Percentiles rank a stretch among this genome's conserved stretches.
These are phyloP conservation scores for Auricularia cornea DNA, from an alignment of 768 basidiomycete genomes.

Conservation along the genomic window DNA sequence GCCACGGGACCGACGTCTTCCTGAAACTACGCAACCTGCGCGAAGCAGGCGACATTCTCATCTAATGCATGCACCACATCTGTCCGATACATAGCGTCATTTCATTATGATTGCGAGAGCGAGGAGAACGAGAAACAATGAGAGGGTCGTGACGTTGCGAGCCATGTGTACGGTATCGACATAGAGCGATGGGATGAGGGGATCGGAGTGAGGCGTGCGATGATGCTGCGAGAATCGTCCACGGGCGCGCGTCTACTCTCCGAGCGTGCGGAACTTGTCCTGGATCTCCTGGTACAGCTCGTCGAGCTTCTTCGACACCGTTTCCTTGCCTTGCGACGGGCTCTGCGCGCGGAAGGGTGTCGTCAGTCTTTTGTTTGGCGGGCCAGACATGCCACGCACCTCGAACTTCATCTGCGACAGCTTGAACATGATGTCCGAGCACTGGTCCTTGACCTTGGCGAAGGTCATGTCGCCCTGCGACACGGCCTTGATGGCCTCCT, in stretches of 20 bases:
- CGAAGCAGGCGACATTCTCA: slow-evolving; percentile 42
- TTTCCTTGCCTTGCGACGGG: slow-evolving; percentile 83
- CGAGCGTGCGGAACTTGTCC: slow-evolving; percentile 85
- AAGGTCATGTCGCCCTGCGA: slow-evolving; percentile 78
- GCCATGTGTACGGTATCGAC: background rate
- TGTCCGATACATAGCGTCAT: background rate
- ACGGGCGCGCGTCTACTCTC: slow-evolving; percentile 37
- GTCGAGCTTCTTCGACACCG: slow-evolving; percentile 76
- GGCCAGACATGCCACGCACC: slow-evolving; percentile 36
- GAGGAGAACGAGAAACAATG: background rate
- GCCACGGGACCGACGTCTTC: slow-evolving; percentile 47
- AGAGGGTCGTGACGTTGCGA: background rate
- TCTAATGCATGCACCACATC: slow-evolving; percentile 18
- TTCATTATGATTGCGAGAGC: background rate
- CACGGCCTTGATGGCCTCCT: slow-evolving; percentile 80
- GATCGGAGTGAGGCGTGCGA: background rate
- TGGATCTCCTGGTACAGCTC: slow-evolving; percentile 76
- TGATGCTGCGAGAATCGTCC: background rate
- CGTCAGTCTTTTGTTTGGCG: no score
- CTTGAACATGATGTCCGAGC: slow-evolving; percentile 86
- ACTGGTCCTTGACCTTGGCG: slow-evolving; percentile 76
- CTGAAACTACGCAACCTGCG: slow-evolving; percentile 47
- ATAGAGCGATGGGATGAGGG: background rate
- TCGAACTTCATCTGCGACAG: slow-evolving; percentile 99
- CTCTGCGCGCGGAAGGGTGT: slow-evolving; percentile 49